phyloP scores from a whole-genome alignment of 169 alveolate species.

The Plasmodium ovale region DNA sequence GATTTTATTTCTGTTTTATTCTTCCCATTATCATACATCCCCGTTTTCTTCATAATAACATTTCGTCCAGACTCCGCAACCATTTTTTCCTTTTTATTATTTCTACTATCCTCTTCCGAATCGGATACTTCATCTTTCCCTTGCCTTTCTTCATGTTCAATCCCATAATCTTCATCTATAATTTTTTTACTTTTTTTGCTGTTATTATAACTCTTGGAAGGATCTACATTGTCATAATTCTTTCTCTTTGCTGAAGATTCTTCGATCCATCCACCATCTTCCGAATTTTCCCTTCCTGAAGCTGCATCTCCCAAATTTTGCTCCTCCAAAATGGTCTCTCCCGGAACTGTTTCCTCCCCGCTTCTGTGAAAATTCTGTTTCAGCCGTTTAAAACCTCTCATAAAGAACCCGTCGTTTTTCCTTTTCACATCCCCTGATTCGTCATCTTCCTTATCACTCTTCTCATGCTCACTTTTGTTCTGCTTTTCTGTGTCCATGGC shows the following conservation, averaged over 20 bases:
- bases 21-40: not conserved
- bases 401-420: slow-evolving; percentile 44
- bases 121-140: not conserved
- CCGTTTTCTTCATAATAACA: not conserved
- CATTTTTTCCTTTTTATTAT: not conserved
- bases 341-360: not conserved
- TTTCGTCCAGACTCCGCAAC: not conserved
- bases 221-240: not conserved
- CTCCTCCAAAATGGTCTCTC: not conserved
- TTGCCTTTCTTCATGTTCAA: not conserved
- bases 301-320: not conserved
- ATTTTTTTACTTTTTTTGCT: slow-evolving; percentile 62
- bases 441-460: not conserved
- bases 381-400: slow-evolving; percentile 23
- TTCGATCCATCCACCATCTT: too few relatives aligned
- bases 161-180: slow-evolving; percentile 45
- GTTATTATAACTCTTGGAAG: not conserved
- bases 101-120: not conserved
- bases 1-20: slow-evolving; percentile 14
- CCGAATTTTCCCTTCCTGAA: not conserved
- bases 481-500: slow-evolving; percentile 8
- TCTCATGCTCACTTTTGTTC: slow-evolving; percentile 13
- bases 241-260: not conserved
- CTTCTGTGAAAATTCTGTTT: slow-evolving; percentile 31
- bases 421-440: slow-evolving; percentile 32